Conservation (phyloP, 352 stramenopile genomes). For the Pythium phragmitis region DNA sequence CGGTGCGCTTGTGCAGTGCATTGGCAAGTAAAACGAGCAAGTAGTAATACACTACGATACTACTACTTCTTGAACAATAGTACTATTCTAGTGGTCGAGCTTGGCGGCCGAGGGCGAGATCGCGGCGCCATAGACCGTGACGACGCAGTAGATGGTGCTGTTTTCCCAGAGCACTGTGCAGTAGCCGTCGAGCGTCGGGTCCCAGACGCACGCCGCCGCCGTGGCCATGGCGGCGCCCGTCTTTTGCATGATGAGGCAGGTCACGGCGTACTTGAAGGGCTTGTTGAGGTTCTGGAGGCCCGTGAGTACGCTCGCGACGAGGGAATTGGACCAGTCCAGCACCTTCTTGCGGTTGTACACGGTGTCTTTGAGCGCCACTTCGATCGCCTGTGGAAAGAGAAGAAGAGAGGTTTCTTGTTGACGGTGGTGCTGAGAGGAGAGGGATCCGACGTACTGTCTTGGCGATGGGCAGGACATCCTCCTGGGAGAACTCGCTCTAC, state of each 20-base stretch:
- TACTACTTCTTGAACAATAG: not conserved
- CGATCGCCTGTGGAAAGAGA: constrained; percentile 48
- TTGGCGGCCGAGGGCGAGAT: constrained; percentile 81
- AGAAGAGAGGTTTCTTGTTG: not conserved
- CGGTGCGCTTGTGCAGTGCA: constrained; percentile 31
- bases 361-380: constrained; percentile 72
- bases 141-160: constrained; percentile 82
- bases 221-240: constrained; percentile 72
- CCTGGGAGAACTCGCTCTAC: constrained; percentile 76
- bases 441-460: constrained; percentile 41
- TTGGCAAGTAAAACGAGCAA: constrained; percentile 22
- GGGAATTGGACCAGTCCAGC: constrained; percentile 81
- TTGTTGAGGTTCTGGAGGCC: constrained; percentile 87
- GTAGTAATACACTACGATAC: not conserved
- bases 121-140: constrained; percentile 77
- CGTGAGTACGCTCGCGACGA: constrained; percentile 76
- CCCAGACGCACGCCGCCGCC: constrained; percentile 74
- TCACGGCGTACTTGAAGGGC: constrained; percentile 84
- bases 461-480: constrained; percentile 73
- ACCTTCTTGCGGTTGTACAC: constrained; percentile 88
- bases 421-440: not conserved
- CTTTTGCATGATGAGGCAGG: constrained; percentile 87
- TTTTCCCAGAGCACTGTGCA: constrained; percentile 87
- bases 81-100: constrained; percentile 46
- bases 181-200: constrained; percentile 71